A percentile compares a stretch with the other conserved stretches of the same genome.
Conservation (phyloP, 495 filamentous ascomycete genomes). For the Amphirosellinia nigrospora region DNA sequence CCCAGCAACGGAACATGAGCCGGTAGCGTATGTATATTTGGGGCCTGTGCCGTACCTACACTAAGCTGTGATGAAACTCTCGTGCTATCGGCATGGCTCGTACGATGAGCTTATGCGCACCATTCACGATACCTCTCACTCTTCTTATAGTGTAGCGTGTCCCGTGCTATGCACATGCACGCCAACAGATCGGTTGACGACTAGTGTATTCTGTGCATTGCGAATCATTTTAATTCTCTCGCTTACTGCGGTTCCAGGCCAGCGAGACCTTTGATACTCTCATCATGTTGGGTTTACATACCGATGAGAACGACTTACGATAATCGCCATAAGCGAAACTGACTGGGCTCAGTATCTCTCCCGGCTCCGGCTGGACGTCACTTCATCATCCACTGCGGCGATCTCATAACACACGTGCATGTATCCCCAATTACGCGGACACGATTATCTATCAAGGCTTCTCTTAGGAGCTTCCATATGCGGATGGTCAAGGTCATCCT, state of each 20-base stretch:
- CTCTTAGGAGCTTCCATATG: slow-evolving; percentile 7
- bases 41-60: slow-evolving; percentile 5
- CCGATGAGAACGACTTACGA: neutral
- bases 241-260: slow-evolving; percentile 16
- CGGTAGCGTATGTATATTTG: slow-evolving; percentile 18
- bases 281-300: neutral
- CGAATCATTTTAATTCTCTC: slow-evolving; percentile 13
- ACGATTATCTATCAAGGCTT: neutral
- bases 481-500: slow-evolving; percentile 2
- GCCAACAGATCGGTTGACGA: slow-evolving; percentile 1
- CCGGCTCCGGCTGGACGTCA: slow-evolving; percentile 13
- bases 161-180: slow-evolving; percentile 23
- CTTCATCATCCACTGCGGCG: neutral
- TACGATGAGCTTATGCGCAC: slow-evolving; percentile 16
- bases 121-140: neutral
- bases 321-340: neutral
- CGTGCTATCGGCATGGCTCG: slow-evolving; percentile 14
- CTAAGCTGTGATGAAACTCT: slow-evolving; percentile 17
- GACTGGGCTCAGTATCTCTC: neutral
- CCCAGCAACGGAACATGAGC: slow-evolving; percentile 26
- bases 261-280: neutral
- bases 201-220: neutral
- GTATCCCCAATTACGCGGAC: neutral
- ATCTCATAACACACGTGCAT: slow-evolving; percentile 19
- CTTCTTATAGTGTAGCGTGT: slow-evolving; percentile 4